phyloP scores from a whole-genome alignment of 495 filamentous ascomycete species.

The Penicillium subrubescens region DNA sequence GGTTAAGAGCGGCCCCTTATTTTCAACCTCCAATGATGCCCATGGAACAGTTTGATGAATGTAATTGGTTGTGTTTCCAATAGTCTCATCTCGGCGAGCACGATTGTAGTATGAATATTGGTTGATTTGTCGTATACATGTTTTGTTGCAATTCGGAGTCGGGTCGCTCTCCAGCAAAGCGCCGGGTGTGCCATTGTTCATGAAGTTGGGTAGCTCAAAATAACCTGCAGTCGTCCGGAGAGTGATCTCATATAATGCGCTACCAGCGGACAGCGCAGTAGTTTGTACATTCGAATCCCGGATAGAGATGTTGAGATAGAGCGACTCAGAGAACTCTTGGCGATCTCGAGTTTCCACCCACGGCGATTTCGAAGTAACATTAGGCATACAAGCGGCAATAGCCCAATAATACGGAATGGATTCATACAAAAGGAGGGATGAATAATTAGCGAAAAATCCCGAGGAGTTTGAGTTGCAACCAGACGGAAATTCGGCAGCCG shows the following conservation, averaged over 20 bases:
- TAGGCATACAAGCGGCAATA: not conserved
- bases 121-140: not conserved
- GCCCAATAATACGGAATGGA: not conserved
- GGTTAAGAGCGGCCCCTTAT: constrained; percentile 30
- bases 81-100: not conserved
- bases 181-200: constrained; percentile 26
- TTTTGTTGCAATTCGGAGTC: constrained; percentile 6
- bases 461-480: not conserved
- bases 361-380: constrained; percentile 13
- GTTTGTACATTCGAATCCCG: not conserved
- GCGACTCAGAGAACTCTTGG: constrained; percentile 22
- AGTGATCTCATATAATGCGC: constrained; percentile 14
- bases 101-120: not conserved
- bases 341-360: constrained; percentile 17
- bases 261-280: not conserved
- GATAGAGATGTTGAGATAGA: constrained; percentile 18
- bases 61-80: not conserved
- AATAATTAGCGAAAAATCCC: not conserved
- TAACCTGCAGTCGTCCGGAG: constrained; percentile 33
- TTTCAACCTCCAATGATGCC: not conserved
- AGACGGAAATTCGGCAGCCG: not conserved
- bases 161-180: constrained; percentile 22
- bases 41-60: constrained; percentile 1
- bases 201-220: constrained; percentile 38
- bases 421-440: not conserved